phyloP scores from a whole-genome alignment of 1,139 yeast species.

The Yamadazyma kanchanaburiensis region DNA sequence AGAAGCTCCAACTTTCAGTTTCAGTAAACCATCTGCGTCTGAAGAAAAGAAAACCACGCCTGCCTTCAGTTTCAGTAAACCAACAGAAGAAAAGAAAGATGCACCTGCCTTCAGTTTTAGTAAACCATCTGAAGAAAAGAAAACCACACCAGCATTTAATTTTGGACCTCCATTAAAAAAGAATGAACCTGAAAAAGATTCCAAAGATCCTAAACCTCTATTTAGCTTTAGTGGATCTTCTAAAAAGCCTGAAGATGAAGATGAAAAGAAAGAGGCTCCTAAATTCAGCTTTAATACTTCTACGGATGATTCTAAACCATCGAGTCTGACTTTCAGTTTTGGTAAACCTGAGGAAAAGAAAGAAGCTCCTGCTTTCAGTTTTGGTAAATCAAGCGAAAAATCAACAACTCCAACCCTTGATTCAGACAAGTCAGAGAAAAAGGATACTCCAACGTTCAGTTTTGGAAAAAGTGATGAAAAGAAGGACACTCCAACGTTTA shows the following conservation, averaged over 20 bases:
- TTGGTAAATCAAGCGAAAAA: neutral
- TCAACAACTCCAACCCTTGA: neutral
- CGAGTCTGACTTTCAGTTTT: slow-evolving; percentile 1
- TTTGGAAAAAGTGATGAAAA: slow-evolving; percentile 6
- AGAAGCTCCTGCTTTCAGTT: slow-evolving; percentile 6
- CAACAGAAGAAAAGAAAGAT: neutral
- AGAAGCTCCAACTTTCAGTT: slow-evolving; percentile 6
- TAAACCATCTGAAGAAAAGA: neutral
- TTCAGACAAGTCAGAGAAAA: no score
- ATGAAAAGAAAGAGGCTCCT: no score
- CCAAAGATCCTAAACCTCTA: no score
- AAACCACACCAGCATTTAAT: slow-evolving; percentile 9
- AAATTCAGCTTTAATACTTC: slow-evolving; percentile 14
- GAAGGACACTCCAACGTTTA: slow-evolving; percentile 7
- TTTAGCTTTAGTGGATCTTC: no score
- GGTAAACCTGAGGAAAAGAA: slow-evolving; percentile 1
- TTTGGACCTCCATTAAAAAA: slow-evolving; percentile 8
- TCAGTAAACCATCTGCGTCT: slow-evolving; percentile 3
- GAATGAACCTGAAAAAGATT: no score
- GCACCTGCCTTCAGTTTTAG: slow-evolving; percentile 13
- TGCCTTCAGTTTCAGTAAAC: slow-evolving; percentile 11
- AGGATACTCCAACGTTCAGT: slow-evolving; percentile 6
- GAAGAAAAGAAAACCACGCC: slow-evolving; percentile 4
- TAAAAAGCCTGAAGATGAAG: no score
- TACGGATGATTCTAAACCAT: no score